Evolutionary conservation across 805 yeast species (phyloP).

Genomic region (Metschnikowia koreensis): DNA sequence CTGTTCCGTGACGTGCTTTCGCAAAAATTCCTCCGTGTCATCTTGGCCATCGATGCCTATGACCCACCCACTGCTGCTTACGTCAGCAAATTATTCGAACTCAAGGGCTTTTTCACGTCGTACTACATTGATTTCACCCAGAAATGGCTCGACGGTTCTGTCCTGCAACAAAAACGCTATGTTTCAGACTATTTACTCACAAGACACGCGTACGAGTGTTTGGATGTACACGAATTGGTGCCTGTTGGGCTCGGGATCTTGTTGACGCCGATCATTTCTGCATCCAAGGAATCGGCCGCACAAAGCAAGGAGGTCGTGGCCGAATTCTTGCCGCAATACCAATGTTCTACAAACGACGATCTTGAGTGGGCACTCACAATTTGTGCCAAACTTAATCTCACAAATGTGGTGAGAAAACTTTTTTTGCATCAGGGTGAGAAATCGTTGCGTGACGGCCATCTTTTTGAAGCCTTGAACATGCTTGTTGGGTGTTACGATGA

Average conservation of each 20-base stretch:
- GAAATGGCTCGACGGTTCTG: neutral
- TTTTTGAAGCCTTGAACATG: conserved; percentile 62
- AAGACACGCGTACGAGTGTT: conserved; percentile 53
- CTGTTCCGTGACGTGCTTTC: conserved; percentile 55
- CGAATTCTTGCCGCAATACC: conserved; percentile 57
- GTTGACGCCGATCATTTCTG: conserved; percentile 38
- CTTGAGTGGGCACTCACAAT: conserved; percentile 75
- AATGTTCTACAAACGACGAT: conserved; percentile 68
- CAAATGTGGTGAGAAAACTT: conserved; percentile 55
- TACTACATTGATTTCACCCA: conserved; percentile 27
- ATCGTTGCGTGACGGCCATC: conserved; percentile 51
- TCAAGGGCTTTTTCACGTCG: conserved; percentile 53
- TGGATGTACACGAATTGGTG: conserved; percentile 51
- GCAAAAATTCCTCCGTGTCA: conserved; percentile 54
- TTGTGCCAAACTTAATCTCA: conserved; percentile 64
- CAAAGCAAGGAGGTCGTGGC: conserved; percentile 41
- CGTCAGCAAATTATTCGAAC: conserved; percentile 59
- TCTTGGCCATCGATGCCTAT: conserved; percentile 57
- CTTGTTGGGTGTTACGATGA: conserved; percentile 61
- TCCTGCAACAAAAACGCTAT: neutral
- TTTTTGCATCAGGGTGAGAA: conserved; percentile 49
- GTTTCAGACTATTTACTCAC: conserved; percentile 58
- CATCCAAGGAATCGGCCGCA: conserved; percentile 41
- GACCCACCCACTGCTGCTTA: conserved; percentile 66
- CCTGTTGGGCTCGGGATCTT: conserved; percentile 71